Evolutionary conservation across 345 rosid species (phyloP).

Genomic region (Citrus cavaleriei): DNA sequence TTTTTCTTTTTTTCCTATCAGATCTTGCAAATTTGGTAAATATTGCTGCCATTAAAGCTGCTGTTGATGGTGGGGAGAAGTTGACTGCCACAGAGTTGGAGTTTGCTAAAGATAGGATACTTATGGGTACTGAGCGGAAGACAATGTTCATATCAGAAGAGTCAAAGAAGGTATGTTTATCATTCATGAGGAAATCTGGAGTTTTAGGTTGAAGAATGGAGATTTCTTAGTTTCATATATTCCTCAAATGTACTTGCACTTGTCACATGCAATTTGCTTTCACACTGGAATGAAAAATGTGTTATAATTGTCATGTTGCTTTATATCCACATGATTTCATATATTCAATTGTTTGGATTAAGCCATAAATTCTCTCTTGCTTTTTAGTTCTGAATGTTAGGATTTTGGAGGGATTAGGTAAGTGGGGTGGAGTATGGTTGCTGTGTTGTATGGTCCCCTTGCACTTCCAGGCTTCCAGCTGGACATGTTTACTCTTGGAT

Average conservation of each 20-base stretch:
- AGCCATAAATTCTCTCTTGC: not conserved
- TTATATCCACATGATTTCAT: not conserved
- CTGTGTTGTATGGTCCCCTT: not conserved
- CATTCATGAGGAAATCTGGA: not conserved
- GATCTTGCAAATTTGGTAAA: constrained; percentile 98
- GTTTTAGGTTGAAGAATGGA: not conserved
- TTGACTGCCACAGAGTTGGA: constrained; percentile 71
- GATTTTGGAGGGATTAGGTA: not conserved
- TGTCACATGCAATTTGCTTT: not conserved
- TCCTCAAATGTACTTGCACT: not conserved
- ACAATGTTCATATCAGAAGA: constrained; percentile 96
- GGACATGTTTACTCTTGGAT: not conserved
- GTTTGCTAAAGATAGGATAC: constrained; percentile 88
- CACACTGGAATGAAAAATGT: not conserved
- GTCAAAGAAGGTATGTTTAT: constrained; percentile 75
- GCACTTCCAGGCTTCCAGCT: not conserved
- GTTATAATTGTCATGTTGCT: not conserved
- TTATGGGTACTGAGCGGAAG: constrained; percentile 97
- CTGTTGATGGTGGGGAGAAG: constrained; percentile 92
- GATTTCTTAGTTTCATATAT: not conserved
- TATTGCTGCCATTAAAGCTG: constrained; percentile 98
- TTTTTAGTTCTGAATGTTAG: not conserved
- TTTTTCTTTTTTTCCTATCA: constrained; percentile 20
- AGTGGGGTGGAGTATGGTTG: not conserved
- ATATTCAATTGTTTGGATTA: not conserved